phyloP scores from a whole-genome alignment of 352 stramenopile genomes.

The Phytophthora quininea region DNA sequence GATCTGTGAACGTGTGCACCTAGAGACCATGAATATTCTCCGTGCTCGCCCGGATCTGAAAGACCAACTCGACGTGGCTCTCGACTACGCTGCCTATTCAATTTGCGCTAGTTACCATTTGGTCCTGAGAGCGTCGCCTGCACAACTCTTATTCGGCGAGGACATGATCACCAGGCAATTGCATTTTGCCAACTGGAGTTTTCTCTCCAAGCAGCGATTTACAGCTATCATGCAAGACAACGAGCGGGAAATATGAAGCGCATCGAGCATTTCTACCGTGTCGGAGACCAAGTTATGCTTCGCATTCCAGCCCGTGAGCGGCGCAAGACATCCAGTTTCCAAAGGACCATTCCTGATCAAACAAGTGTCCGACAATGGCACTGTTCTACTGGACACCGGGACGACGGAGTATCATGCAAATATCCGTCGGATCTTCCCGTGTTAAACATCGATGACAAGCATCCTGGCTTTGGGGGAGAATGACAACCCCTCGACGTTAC shows the following conservation, averaged over 20 bases:
- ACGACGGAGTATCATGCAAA: neutral
- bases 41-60: neutral
- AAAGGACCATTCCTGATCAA: neutral
- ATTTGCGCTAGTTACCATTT: conserved; percentile 3
- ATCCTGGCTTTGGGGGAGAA: conserved; percentile 1
- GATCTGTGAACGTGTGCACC: conserved; percentile 1
- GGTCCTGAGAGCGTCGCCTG: conserved; percentile 2
- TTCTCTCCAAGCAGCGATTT: conserved; percentile 3
- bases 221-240: conserved; percentile 1
- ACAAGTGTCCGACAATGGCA: neutral
- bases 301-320: neutral
- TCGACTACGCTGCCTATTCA: conserved; percentile 2
- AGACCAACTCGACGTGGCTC: too few species aligned
- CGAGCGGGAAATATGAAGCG: conserved; percentile 4
- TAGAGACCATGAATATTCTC: neutral
- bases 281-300: conserved; percentile 3
- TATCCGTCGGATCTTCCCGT: neutral
- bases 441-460: neutral
- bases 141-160: neutral
- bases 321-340: neutral
- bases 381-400: neutral
- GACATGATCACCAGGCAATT: neutral
- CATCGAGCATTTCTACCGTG: neutral
- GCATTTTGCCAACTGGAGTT: conserved; percentile 5
- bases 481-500: too few species aligned